Evolutionary conservation across 2,329 filamentous ascomycete species (phyloP).

Genomic region (Leptographium galeiforme): DNA sequence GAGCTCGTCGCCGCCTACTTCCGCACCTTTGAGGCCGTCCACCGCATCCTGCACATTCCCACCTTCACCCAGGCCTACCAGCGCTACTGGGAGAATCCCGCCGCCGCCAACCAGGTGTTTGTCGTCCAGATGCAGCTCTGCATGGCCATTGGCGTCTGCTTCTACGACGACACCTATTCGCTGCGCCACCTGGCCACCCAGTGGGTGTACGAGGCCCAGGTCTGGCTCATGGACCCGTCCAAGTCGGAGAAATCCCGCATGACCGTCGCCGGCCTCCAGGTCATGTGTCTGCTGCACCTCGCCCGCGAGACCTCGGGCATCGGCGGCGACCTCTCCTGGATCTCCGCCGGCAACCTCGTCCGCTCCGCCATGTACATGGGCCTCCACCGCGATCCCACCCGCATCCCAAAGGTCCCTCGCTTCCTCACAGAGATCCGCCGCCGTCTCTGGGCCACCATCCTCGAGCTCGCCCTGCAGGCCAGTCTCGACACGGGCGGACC

Average conservation of each 20-base stretch:
- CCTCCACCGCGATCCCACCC: conserved; percentile 32
- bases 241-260: conserved; percentile 35
- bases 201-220: conserved; percentile 40
- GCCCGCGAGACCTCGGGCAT: conserved; percentile 30
- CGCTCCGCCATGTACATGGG: conserved; percentile 36
- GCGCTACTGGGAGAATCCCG: conserved; percentile 30
- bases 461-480: conserved; percentile 32
- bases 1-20: conserved; percentile 39
- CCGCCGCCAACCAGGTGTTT: conserved; percentile 27
- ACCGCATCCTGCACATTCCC: conserved; percentile 44
- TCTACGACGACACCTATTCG: conserved; percentile 31
- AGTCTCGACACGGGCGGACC: conserved; percentile 32
- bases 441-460: conserved; percentile 37
- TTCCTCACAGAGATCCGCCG: conserved; percentile 33
- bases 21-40: conserved; percentile 40
- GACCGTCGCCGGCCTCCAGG: conserved; percentile 35
- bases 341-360: conserved; percentile 28
- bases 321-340: conserved; percentile 34
- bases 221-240: conserved; percentile 28
- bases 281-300: conserved; percentile 35
- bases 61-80: conserved; percentile 42
- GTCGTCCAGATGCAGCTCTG: conserved; percentile 39
- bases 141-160: conserved; percentile 35
- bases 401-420: conserved; percentile 19
- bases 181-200: conserved; percentile 28